Evolutionary conservation across 2,329 filamentous ascomycete species (phyloP).

Genomic region (Fusarium pseudograminearum): DNA sequence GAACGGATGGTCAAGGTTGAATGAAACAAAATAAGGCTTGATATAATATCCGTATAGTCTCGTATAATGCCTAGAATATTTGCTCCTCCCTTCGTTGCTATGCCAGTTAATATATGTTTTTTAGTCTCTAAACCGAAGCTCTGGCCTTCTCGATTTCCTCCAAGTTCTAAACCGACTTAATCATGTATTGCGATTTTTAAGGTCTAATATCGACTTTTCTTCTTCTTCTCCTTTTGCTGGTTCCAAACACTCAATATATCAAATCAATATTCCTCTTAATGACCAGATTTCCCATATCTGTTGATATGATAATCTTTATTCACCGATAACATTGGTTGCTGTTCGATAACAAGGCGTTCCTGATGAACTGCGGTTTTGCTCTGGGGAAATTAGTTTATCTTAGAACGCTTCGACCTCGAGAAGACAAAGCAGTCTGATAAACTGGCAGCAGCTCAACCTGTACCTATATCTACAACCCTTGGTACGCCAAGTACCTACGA

Average conservation of each 20-base stretch:
- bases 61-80: neutral
- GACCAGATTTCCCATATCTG: neutral
- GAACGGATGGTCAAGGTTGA: neutral
- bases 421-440: neutral
- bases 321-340: neutral
- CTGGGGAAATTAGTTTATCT: neutral
- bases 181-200: no score
- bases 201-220: no score
- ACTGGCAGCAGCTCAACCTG: no score
- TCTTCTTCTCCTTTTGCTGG: no score
- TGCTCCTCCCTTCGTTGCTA: neutral
- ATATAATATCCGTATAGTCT: neutral
- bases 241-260: no score
- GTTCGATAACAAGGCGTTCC: neutral
- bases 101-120: neutral
- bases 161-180: no score
- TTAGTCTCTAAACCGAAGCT: no score
- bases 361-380: neutral
- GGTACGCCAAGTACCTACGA: neutral
- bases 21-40: slow-evolving; percentile 13
- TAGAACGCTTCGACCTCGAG: neutral
- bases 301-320: neutral
- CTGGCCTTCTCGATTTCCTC: no score
- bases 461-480: neutral
- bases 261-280: no score